Percentiles rank a stretch among this genome's conserved stretches.
phyloP scores from a whole-genome alignment of 345 rosid species.

The Gossypium anomalum region DNA sequence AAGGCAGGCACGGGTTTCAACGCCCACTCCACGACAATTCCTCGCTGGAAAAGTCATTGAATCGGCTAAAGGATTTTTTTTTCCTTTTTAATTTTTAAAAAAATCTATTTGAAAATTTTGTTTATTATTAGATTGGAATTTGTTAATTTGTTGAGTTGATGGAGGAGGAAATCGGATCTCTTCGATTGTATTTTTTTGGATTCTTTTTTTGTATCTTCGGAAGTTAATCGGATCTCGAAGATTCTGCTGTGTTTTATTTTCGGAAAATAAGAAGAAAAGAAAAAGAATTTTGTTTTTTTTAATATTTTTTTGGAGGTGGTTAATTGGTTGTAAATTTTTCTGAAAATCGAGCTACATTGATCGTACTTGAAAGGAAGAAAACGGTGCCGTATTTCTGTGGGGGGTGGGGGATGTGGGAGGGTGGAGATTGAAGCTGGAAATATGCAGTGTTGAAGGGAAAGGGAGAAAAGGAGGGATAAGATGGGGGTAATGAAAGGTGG shows the following conservation, averaged over 20 bases:
- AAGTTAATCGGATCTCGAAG: conserved; percentile 31
- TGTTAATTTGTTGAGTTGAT: conserved; percentile 2
- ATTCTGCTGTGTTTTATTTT: background rate
- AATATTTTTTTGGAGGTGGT: background rate
- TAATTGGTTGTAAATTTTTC: background rate
- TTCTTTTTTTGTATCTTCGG: conserved; percentile 13
- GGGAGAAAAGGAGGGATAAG: conserved; percentile 37
- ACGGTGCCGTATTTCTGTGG: background rate
- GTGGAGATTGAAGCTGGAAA: conserved; percentile 10
- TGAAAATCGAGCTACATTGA: conserved; percentile 30
- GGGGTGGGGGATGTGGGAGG: background rate
- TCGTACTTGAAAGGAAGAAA: background rate
- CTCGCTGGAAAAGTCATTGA: conserved; percentile 10
- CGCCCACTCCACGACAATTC: background rate
- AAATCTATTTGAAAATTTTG: background rate
- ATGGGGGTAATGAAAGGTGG: conserved; percentile 40
- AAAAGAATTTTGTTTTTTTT: background rate
- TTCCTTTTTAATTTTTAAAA: background rate
- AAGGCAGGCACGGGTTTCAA: conserved; percentile 20
- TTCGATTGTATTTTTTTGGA: background rate
- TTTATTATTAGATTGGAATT: conserved; percentile 17
- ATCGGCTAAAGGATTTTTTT: background rate
- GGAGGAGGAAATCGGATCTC: background rate
- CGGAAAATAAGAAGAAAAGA: no score
- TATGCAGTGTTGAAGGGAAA: conserved; percentile 44